Evolutionary conservation across 345 rosid genomes (phyloP).

Genomic region (Anastatica hierochuntica): DNA sequence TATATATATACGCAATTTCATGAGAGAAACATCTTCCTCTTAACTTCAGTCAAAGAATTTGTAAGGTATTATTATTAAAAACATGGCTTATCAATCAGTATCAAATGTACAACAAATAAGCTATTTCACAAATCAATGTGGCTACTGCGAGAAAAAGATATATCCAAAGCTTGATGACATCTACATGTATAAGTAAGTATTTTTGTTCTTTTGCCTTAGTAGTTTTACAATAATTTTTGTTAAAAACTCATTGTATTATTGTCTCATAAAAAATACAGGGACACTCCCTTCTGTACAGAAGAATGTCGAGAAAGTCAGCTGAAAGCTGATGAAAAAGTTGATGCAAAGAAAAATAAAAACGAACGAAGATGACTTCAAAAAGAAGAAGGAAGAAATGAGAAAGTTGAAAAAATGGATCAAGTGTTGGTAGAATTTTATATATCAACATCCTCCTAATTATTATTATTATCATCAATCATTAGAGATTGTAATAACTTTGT

Average conservation of each 20-base stretch:
- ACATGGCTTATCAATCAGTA: not conserved
- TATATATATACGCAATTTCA: not conserved
- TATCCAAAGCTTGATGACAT: not conserved
- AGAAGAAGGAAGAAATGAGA: not conserved
- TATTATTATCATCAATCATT: no score
- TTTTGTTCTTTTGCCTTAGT: not conserved
- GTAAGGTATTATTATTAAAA: not conserved
- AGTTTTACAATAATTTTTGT: not conserved
- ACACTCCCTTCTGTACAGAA: constrained; percentile 10
- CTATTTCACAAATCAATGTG: constrained; percentile 12
- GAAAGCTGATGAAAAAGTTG: not conserved
- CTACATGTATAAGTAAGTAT: constrained; percentile 21
- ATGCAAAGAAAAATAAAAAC: not conserved
- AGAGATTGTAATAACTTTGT: no score
- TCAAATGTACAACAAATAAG: not conserved
- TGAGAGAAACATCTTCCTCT: not conserved
- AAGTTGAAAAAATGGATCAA: not conserved
- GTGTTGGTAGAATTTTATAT: not conserved
- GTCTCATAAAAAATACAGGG: not conserved
- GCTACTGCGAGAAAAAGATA: constrained; percentile 6
- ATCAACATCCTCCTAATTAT: not conserved
- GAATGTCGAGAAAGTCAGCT: constrained; percentile 10
- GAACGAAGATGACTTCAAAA: no score
- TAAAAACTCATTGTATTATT: not conserved
- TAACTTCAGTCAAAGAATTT: not conserved